Evolutionary conservation across 2,329 filamentous ascomycete genomes (phyloP).

Genomic region (Fusarium sterilihyphosum): DNA sequence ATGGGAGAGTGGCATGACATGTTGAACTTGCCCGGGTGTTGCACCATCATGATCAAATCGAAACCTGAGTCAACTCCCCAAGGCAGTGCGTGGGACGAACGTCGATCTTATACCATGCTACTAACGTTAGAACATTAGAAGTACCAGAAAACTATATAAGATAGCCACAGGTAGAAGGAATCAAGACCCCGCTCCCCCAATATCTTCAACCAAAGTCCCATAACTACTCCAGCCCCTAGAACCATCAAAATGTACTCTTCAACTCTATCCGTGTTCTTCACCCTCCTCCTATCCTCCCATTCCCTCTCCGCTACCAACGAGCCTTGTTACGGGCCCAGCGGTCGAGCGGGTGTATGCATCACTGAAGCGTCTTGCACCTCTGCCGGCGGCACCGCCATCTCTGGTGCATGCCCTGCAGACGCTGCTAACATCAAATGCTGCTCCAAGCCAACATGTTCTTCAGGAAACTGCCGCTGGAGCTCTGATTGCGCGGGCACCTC

Average conservation of each 20-base stretch:
- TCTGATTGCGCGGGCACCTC: conserved; percentile 50
- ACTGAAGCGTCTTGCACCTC: conserved; percentile 48
- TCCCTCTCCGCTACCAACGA: conserved; percentile 45
- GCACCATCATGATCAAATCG: conserved; percentile 16
- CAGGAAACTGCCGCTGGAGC: conserved; percentile 52
- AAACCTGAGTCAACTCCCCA: conserved; percentile 7
- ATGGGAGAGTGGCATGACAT: neutral
- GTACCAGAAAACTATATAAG: conserved; percentile 1
- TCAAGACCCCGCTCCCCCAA: neutral
- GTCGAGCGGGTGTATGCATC: conserved; percentile 51
- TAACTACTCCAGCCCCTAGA: neutral
- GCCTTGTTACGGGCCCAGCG: conserved; percentile 45
- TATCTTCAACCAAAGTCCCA: neutral
- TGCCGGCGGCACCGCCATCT: conserved; percentile 50
- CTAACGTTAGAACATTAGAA: neutral
- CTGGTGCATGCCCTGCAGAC: conserved; percentile 52
- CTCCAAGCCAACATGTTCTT: conserved; percentile 50
- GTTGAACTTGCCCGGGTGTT: neutral
- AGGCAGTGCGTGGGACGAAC: neutral
- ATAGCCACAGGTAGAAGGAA: neutral
- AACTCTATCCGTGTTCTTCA: conserved; percentile 10
- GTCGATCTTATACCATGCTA: neutral
- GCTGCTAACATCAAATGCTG: conserved; percentile 54
- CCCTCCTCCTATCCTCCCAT: conserved; percentile 21
- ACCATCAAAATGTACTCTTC: conserved; percentile 35